Conservation (phyloP, 2,329 filamentous ascomycete genomes). For the Colletotrichum musicola region DNA sequence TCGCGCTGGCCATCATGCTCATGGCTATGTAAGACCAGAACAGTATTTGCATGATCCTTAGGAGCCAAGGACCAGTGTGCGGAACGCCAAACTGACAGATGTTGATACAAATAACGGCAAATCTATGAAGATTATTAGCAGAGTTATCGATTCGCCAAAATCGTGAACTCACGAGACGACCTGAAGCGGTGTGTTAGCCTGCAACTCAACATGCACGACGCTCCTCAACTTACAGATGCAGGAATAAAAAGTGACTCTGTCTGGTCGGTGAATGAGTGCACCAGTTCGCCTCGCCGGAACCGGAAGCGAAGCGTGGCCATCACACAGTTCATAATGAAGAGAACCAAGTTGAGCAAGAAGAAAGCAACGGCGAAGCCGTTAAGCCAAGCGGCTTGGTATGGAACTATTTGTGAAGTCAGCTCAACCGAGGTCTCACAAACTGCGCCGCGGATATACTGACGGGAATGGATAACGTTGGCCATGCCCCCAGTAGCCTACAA, state of each 20-base stretch:
- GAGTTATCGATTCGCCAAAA: conserved; percentile 52
- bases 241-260: conserved; percentile 84
- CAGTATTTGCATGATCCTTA: conserved; percentile 69
- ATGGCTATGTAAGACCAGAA: conserved; percentile 82
- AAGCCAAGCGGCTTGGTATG: conserved; percentile 68
- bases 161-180: conserved; percentile 56
- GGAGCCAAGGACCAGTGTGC: conserved; percentile 73
- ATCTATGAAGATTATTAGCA: conserved; percentile 61
- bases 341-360: conserved; percentile 72
- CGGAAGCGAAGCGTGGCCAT: conserved; percentile 78
- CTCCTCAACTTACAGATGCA: conserved; percentile 64
- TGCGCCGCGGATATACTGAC: conserved; percentile 54
- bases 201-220: background rate
- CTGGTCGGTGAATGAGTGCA: conserved; percentile 79
- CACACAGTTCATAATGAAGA: conserved; percentile 73
- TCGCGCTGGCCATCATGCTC: conserved; percentile 75
- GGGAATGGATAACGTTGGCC: conserved; percentile 64
- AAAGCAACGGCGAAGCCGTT: conserved; percentile 70
- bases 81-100: conserved; percentile 80
- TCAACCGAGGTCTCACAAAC: conserved; percentile 60
- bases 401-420: conserved; percentile 65
- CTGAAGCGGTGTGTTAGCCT: conserved; percentile 43
- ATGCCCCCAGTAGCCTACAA: conserved; percentile 67
- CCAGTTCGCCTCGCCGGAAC: conserved; percentile 77
- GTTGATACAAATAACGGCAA: conserved; percentile 83